phyloP scores from a whole-genome alignment of 148 eudicot species.

The Diospyros kaki region DNA sequence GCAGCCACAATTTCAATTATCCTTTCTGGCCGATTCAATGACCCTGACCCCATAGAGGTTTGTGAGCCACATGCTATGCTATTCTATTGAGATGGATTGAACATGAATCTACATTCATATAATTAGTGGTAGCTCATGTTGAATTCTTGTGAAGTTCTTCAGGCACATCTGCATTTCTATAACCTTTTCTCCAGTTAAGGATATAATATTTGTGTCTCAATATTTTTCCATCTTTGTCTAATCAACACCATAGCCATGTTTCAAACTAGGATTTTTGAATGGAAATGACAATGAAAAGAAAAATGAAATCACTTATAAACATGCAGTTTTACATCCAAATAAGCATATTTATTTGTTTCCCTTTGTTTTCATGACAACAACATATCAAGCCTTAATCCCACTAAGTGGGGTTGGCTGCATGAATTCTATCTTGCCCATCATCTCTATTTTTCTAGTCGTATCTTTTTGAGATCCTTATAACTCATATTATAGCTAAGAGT shows the following conservation, averaged over 20 bases:
- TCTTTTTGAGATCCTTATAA: too few relatives aligned
- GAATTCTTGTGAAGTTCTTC: background rate
- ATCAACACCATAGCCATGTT: background rate
- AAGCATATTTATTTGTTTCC: too few relatives aligned
- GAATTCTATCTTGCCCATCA: too few relatives aligned
- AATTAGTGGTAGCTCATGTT: background rate
- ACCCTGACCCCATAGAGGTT: conserved; percentile 62
- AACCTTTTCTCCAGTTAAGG: background rate
- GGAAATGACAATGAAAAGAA: too few relatives aligned
- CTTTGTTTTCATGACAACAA: too few relatives aligned
- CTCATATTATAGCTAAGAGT: too few relatives aligned
- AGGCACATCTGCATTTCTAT: background rate
- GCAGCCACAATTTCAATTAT: conserved; percentile 93
- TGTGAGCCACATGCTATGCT: conserved; percentile 17
- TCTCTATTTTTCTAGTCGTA: too few relatives aligned
- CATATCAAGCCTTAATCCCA: too few relatives aligned
- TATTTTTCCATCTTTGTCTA: background rate
- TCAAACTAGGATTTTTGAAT: background rate
- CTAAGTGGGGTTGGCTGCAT: too few relatives aligned
- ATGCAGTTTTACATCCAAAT: too few relatives aligned
- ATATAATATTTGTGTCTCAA: background rate
- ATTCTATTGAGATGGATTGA: background rate
- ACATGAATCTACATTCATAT: background rate
- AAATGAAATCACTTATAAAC: too few relatives aligned
- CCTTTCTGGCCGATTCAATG: conserved; percentile 80